phyloP scores from a whole-genome alignment of 2,329 filamentous ascomycete genomes.

The Trichoderma harzianum region DNA sequence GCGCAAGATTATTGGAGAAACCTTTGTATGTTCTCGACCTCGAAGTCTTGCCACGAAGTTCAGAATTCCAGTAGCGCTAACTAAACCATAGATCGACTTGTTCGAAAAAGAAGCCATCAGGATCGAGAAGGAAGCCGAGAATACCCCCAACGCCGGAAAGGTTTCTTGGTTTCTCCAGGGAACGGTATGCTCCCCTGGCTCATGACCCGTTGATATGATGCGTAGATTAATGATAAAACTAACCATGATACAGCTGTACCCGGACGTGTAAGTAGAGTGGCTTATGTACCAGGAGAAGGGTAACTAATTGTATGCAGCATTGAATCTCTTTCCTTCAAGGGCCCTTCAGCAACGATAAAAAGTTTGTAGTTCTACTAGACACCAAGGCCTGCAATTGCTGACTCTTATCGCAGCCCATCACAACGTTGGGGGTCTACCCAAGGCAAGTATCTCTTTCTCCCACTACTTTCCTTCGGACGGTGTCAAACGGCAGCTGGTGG shows the following conservation, averaged over 20 bases:
- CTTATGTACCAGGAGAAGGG: neutral
- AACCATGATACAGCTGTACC: neutral
- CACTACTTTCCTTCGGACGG: neutral
- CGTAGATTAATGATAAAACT: neutral
- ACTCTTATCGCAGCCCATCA: conserved; percentile 36
- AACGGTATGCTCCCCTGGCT: conserved; percentile 32
- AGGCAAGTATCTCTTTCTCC: neutral
- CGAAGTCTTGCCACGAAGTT: neutral
- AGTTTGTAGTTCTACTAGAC: neutral
- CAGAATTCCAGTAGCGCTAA: neutral
- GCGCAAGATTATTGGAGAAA: conserved; percentile 83
- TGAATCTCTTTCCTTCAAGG: neutral
- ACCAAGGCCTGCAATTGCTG: neutral
- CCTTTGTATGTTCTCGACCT: conserved; percentile 31
- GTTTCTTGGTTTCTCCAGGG: conserved; percentile 88
- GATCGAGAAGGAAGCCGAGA: conserved; percentile 68
- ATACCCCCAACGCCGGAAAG: conserved; percentile 65
- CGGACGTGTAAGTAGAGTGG: neutral
- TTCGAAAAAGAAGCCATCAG: conserved; percentile 72
- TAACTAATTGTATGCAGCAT: neutral
- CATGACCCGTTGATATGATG: neutral
- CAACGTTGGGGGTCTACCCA: conserved; percentile 62
- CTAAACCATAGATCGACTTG: conserved; percentile 47
- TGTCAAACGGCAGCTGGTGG: neutral
- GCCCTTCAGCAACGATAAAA: conserved; percentile 26